phyloP scores from a whole-genome alignment of 139 green algal genomes.

The Chlamydomonas sp. region DNA sequence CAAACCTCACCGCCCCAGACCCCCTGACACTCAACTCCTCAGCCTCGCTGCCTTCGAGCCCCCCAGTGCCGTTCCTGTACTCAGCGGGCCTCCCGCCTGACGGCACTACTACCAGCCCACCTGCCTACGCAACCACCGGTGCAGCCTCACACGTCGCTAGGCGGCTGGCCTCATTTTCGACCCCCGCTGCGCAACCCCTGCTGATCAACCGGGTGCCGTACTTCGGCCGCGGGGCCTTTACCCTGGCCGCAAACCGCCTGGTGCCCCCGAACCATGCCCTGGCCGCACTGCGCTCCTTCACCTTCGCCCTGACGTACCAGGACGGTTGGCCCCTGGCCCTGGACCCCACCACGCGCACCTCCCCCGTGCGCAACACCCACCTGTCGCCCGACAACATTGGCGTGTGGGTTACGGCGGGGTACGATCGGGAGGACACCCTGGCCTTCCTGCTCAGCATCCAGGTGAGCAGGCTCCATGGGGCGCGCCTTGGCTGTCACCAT shows the following conservation, averaged over 20 bases:
- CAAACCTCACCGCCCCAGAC: too few species aligned
- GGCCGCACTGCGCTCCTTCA: slow-evolving; percentile 12
- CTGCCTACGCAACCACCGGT: too few species aligned
- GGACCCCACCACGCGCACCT: slow-evolving; percentile 2
- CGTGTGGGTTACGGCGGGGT: neutral
- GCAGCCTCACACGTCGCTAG: too few species aligned
- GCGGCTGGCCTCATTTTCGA: too few species aligned
- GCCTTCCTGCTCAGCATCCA: neutral
- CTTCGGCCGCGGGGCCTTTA: slow-evolving; percentile 22
- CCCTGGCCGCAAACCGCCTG: slow-evolving; percentile 1
- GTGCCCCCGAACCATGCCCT: neutral
- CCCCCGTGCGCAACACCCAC: slow-evolving; percentile 2
- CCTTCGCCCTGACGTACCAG: neutral
- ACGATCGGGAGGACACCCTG: neutral
- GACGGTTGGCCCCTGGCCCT: neutral
- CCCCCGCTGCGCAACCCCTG: neutral
- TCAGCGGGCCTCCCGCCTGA: too few species aligned
- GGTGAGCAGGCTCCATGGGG: neutral
- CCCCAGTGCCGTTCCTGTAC: too few species aligned
- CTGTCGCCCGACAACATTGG: neutral
- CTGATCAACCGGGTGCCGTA: slow-evolving; percentile 21
- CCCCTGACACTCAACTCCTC: too few species aligned
- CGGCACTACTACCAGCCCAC: too few species aligned
- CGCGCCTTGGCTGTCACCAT: too few species aligned
- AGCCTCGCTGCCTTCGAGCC: too few species aligned